These are phyloP conservation scores for Lasiodiplodia hormozganensis DNA, from an alignment of 2,329 filamentous ascomycete species.

Conservation along the genomic window DNA sequence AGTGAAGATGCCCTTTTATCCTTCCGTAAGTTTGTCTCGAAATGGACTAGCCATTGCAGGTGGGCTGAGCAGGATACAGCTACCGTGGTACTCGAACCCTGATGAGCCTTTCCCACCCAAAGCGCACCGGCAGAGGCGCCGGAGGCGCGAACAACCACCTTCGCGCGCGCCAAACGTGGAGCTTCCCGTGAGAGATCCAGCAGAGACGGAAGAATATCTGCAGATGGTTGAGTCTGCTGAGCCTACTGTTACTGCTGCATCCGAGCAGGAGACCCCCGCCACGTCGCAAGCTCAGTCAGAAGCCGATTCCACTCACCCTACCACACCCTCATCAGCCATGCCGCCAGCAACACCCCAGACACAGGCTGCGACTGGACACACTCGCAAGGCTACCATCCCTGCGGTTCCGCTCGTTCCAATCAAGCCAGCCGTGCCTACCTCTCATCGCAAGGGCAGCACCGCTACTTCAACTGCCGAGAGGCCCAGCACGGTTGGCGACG, in stretches of 20 bases:
- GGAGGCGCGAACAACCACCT: conserved; percentile 48
- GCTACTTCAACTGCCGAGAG: conserved; percentile 46
- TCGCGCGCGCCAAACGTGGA: conserved; percentile 52
- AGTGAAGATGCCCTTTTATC: conserved; percentile 55
- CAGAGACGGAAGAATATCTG: conserved; percentile 35
- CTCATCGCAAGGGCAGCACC: conserved; percentile 33
- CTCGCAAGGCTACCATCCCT: conserved; percentile 53
- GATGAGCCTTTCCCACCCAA: conserved; percentile 62
- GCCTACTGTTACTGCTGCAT: conserved; percentile 53
- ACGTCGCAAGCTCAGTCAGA: conserved; percentile 66
- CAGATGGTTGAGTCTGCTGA: conserved; percentile 47
- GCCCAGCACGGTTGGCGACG: conserved; percentile 34
- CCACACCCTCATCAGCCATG: conserved; percentile 61
- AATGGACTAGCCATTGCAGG: not conserved
- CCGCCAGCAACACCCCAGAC: conserved; percentile 40
- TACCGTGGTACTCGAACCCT: conserved; percentile 67
- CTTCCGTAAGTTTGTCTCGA: conserved; percentile 49
- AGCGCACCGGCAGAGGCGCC: conserved; percentile 54
- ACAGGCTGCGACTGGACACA: conserved; percentile 45
- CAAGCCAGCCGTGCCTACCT: conserved; percentile 47
- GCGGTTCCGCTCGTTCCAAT: conserved; percentile 62
- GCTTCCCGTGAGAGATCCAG: conserved; percentile 57
- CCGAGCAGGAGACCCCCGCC: conserved; percentile 62
- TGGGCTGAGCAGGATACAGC: conserved; percentile 40
- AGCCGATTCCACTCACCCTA: conserved; percentile 60